phyloP scores from a whole-genome alignment of 768 basidiomycete species.

The Clathrus columnatus region DNA sequence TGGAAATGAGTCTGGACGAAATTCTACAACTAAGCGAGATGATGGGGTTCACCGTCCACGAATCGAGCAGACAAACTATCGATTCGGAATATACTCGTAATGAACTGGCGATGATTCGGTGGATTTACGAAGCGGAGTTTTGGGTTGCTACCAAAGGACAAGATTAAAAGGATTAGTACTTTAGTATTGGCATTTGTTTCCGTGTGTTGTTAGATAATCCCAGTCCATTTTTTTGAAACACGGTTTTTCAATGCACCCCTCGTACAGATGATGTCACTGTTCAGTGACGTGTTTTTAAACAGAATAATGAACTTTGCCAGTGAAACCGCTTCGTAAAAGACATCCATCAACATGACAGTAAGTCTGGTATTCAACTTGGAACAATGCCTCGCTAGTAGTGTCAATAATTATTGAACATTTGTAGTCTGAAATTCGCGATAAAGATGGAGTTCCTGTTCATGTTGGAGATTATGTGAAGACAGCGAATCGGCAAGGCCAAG shows the following conservation, averaged over 20 bases:
- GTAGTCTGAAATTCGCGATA: neutral
- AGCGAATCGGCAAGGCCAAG: neutral
- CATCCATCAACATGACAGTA: neutral
- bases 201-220: too few relatives aligned
- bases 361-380: too few relatives aligned
- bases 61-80: slow-evolving; percentile 30
- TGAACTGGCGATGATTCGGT: slow-evolving; percentile 57
- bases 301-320: neutral
- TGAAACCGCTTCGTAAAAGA: neutral
- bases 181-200: neutral
- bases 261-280: too few relatives aligned
- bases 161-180: neutral
- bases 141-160: slow-evolving; percentile 40
- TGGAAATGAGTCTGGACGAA: slow-evolving; percentile 60
- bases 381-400: too few relatives aligned
- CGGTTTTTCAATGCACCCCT: too few relatives aligned
- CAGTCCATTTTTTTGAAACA: too few relatives aligned
- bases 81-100: slow-evolving; percentile 63
- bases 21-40: slow-evolving; percentile 41
- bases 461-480: neutral
- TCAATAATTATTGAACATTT: neutral
- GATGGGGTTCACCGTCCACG: slow-evolving; percentile 41
- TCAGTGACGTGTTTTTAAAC: too few relatives aligned
- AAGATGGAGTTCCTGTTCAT: slow-evolving; percentile 5
- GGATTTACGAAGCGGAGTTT: slow-evolving; percentile 60